These are phyloP conservation scores for Dioscorea cayenensis DNA, from an alignment of 116 monocot genomes.

Conservation along the genomic window DNA sequence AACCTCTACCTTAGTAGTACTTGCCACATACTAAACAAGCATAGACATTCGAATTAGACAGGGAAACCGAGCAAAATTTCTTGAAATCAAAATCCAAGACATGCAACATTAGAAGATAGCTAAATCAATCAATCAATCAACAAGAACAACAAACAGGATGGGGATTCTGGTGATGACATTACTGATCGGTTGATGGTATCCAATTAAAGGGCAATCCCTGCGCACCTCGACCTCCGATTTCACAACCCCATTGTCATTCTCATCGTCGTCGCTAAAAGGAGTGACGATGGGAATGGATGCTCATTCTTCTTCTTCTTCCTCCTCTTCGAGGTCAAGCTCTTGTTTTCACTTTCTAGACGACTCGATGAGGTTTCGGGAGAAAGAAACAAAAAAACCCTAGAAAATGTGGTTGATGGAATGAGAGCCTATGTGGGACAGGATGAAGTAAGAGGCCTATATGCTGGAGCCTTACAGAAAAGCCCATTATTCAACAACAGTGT, in stretches of 20 bases:
- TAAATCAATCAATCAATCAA: background rate
- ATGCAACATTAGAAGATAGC: too few relatives aligned
- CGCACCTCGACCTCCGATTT: constrained; percentile 48
- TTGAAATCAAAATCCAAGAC: constrained; percentile 84
- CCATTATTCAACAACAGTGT: too few relatives aligned
- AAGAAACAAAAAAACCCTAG: too few relatives aligned
- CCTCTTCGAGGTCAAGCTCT: background rate
- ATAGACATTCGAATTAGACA: constrained; percentile 75
- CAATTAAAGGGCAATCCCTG: constrained; percentile 85
- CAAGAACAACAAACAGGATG: background rate
- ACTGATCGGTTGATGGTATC: constrained; percentile 97
- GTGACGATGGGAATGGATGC: constrained; percentile 30
- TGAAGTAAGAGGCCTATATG: too few relatives aligned
- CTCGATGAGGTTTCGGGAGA: background rate
- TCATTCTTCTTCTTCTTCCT: background rate
- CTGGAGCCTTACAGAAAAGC: too few relatives aligned
- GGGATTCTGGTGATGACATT: background rate
- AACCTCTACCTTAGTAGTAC: constrained; percentile 71
- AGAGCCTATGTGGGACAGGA: background rate
- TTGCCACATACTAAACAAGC: constrained; percentile 79
- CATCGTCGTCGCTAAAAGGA: constrained; percentile 64
- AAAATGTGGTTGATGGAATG: too few relatives aligned
- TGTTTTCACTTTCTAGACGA: background rate
- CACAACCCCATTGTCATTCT: constrained; percentile 4
- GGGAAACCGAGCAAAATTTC: constrained; percentile 66